These are phyloP conservation scores for Haplosporangium sp. DNA, from an alignment of 371 early-diverging fungal species.

Conservation along the genomic window DNA sequence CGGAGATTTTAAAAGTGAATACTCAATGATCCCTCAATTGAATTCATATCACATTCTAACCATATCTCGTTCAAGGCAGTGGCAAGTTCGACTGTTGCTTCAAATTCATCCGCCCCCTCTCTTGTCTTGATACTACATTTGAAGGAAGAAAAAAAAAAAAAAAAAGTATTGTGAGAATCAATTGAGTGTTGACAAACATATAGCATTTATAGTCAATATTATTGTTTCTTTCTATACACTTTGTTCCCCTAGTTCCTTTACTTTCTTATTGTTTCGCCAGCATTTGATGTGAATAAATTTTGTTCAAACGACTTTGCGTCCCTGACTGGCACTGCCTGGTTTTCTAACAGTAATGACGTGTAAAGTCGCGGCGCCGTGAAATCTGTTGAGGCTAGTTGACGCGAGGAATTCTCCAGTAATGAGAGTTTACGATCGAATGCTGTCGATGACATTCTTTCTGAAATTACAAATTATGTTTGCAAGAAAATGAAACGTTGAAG, in stretches of 20 bases:
- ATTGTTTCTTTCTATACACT: too few species aligned
- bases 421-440: slow-evolving; percentile 21
- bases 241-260: slow-evolving; percentile 8
- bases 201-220: too few species aligned
- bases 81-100: slow-evolving; percentile 32
- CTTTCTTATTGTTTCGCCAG: slow-evolving; percentile 30
- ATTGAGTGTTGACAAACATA: background rate
- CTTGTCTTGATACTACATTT: slow-evolving; percentile 29
- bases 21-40: too few species aligned
- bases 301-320: slow-evolving; percentile 41
- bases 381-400: slow-evolving; percentile 27
- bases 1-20: too few species aligned
- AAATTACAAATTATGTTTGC: background rate
- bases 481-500: background rate
- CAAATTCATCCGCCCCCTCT: slow-evolving; percentile 42
- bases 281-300: slow-evolving; percentile 26
- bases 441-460: background rate
- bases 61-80: slow-evolving; percentile 44
- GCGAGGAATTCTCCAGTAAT: slow-evolving; percentile 33
- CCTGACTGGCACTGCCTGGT: slow-evolving; percentile 41
- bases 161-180: background rate
- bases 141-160: background rate
- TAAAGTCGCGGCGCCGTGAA: slow-evolving; percentile 47
- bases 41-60: slow-evolving; percentile 3
- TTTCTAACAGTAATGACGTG: slow-evolving; percentile 41